Evolutionary conservation across 2,329 filamentous ascomycete species (phyloP), one percentile per base, ranked within the genome.

Genomic region (Hypoxylon sp.): DNA sequence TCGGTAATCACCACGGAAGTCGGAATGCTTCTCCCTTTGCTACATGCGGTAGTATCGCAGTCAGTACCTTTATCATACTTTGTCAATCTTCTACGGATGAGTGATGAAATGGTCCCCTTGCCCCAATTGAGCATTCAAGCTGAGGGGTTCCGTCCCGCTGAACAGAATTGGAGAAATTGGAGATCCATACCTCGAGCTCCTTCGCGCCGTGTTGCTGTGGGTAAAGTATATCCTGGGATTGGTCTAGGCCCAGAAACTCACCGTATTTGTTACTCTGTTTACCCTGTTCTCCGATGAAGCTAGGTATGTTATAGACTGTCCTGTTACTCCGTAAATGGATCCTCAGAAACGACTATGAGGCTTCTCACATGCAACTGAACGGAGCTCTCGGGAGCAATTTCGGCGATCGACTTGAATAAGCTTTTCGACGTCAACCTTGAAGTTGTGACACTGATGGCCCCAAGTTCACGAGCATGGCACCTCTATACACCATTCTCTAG

Each of bases 101-200:
- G 64, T 59, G 64, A 70, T 70, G 67, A 62, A 67, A 66, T 68
- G 22, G 46, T 19, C 62, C 44, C 63, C 55, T 62, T 66, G 55
- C 63, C 61, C 67, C 59, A 70, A 68, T 67, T 63, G 47, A 63
- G 29, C 57, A 17, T 62, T 59, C 39, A 44, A 10, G 9, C 48
- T 66, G 61, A 59, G 62, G 62, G 70, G 66, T 65, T 61, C 62
- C 63, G 63, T 65, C 65, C 66, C 65, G 63, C 63, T 67, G 66
- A 66, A 57, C 53, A 67, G 33, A 69, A 68, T 73, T 73, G 71
- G 71, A 66, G 69, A 73, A 73, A 71, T 71, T 73, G 69, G 71
- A 67, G 71, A 70, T 61, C 19, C 46, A 63, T 46, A 51, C 54
- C 39, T 69, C 3, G 29, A 65, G 17, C 46, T 52, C 33, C 22